Evolutionary conservation across 768 basidiomycete genomes (phyloP).

Genomic region (Leccinum subgranulosum): DNA sequence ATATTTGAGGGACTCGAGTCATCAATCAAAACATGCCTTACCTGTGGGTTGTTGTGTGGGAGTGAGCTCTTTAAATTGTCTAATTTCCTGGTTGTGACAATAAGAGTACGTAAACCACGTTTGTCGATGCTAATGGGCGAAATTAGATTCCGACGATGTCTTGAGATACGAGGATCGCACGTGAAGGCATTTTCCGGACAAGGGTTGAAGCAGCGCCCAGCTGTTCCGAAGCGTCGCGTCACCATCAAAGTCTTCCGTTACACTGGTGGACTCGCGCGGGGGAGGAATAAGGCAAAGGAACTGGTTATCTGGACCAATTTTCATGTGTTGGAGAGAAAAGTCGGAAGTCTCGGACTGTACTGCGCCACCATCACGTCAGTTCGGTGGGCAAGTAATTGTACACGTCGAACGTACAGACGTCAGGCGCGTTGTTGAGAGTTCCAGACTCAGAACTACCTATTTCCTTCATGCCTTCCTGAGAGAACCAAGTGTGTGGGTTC

Average conservation of each 20-base stretch:
- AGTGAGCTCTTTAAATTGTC: constrained; percentile 88
- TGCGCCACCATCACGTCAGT: constrained; percentile 14
- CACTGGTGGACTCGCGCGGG: constrained; percentile 43
- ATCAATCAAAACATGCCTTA: constrained; percentile 33
- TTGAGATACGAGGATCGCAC: constrained; percentile 50
- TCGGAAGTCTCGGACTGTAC: constrained; percentile 29
- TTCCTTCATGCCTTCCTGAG: constrained; percentile 46
- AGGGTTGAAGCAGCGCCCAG: constrained; percentile 79
- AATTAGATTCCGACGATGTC: constrained; percentile 30
- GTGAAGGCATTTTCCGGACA: constrained; percentile 81
- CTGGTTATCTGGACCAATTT: constrained; percentile 62
- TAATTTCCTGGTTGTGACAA: constrained; percentile 92
- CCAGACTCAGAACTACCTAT: constrained; percentile 55
- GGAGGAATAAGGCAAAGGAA: constrained; percentile 81
- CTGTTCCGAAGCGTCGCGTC: constrained; percentile 69
- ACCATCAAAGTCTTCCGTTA: constrained; percentile 52
- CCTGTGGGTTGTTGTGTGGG: constrained; percentile 67
- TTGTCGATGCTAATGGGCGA: constrained; percentile 63
- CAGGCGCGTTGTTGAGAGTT: constrained; percentile 18
- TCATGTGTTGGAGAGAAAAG: constrained; percentile 70
- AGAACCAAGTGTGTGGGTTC: constrained; percentile 38
- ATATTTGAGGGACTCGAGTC: constrained; percentile 17
- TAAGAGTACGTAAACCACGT: constrained; percentile 98
- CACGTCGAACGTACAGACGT: constrained; percentile 38
- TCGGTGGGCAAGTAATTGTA: constrained; percentile 4